A percentile compares a stretch with the other conserved stretches of the same genome.
Conservation (phyloP, 2,329 filamentous ascomycete species). For the Nigrograna mackinnonii region DNA sequence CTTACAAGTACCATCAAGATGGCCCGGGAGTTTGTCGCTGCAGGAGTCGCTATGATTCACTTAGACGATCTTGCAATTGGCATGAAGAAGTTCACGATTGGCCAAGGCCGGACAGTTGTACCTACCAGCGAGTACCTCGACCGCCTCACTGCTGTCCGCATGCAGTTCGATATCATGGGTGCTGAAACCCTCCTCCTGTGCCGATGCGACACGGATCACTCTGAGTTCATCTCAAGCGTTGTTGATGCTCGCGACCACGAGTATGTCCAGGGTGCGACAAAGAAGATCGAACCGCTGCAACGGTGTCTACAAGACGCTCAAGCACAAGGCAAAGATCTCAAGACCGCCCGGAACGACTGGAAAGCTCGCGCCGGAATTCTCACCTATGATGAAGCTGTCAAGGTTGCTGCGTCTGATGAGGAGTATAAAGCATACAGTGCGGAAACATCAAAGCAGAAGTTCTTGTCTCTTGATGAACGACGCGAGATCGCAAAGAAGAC, state of each 20-base stretch:
- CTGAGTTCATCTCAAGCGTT: constrained; percentile 44
- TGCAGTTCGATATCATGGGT: constrained; percentile 48
- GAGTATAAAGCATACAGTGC: constrained; percentile 29
- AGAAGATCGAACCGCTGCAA: constrained; percentile 28
- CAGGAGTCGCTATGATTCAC: constrained; percentile 49
- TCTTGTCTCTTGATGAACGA: constrained; percentile 6
- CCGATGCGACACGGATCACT: constrained; percentile 43
- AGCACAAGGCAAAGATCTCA: constrained; percentile 24
- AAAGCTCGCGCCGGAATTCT: constrained; percentile 30
- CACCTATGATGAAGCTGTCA: constrained; percentile 42
- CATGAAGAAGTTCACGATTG: constrained; percentile 49
- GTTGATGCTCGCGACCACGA: constrained; percentile 44
- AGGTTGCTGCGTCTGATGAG: constrained; percentile 20
- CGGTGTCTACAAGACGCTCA: constrained; percentile 24
- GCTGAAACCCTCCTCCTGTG: constrained; percentile 44
- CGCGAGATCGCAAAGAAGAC: constrained; percentile 21
- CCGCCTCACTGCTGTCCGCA: constrained; percentile 39
- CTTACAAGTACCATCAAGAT: constrained; percentile 47
- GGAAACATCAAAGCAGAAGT: constrained; percentile 10
- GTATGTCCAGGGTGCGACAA: constrained; percentile 44
- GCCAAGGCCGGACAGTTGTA: constrained; percentile 45
- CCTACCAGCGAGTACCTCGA: constrained; percentile 45
- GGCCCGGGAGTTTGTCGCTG: constrained; percentile 46
- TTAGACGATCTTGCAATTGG: constrained; percentile 49
- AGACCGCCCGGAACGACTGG: constrained; percentile 34